Conservation (phyloP, 1,284 basidiomycete species). For the Papiliotrema laurentii region DNA sequence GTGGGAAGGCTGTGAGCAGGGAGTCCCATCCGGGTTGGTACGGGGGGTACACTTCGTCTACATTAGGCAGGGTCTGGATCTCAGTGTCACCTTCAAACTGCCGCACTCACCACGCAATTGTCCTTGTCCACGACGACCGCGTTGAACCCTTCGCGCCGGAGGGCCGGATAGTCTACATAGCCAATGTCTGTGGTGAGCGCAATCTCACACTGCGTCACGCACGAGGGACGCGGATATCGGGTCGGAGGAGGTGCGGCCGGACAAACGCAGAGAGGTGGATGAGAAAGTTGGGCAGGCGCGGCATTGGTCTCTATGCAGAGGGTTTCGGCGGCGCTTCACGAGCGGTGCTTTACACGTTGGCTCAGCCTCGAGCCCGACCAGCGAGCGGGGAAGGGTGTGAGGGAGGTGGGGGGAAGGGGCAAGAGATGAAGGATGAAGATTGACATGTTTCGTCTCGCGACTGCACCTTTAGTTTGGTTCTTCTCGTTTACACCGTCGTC, state of each 20-base stretch:
- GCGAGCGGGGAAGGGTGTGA: too few relatives aligned
- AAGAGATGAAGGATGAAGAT: too few relatives aligned
- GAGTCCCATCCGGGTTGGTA: conserved; percentile 70
- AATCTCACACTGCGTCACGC: conserved; percentile 20
- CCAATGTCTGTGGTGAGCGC: conserved; percentile 64
- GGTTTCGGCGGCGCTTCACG: too few relatives aligned
- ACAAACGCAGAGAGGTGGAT: conserved; percentile 69
- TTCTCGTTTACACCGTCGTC: too few relatives aligned
- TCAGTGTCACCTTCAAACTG: background rate
- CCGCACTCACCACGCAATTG: conserved; percentile 73
- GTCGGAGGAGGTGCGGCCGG: conserved; percentile 68
- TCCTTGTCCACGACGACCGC: conserved; percentile 95
- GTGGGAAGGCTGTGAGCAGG: conserved; percentile 68
- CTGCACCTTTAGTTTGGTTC: too few relatives aligned
- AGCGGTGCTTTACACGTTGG: too few relatives aligned
- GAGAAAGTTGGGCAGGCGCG: conserved; percentile 61
- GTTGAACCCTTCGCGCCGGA: conserved; percentile 71
- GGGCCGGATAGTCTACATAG: conserved; percentile 74
- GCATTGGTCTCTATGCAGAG: too few relatives aligned
- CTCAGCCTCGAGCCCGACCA: too few relatives aligned
- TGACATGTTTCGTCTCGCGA: too few relatives aligned
- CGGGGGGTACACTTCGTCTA: conserved; percentile 67
- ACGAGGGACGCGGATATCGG: conserved; percentile 70
- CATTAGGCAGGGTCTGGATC: conserved; percentile 66
- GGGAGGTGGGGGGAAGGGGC: too few relatives aligned